Evolutionary conservation across 73 alveolate species (phyloP).

Genomic region (Diophrys sp.): DNA sequence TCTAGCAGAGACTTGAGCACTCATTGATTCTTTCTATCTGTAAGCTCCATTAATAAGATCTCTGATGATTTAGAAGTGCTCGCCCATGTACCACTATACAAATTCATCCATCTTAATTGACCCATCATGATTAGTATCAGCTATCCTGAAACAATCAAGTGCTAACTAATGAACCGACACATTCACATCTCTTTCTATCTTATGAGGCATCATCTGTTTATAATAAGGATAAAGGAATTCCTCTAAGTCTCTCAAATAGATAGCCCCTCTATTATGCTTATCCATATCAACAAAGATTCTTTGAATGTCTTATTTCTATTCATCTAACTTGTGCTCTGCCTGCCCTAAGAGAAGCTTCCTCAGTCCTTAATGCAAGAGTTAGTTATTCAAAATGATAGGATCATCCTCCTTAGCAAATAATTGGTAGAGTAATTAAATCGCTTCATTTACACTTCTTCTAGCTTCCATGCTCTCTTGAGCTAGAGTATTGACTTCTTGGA

Average conservation of each 20-base stretch:
- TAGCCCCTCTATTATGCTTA: constrained; percentile 1
- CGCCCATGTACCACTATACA: background rate
- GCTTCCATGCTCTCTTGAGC: background rate
- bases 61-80: constrained; percentile 2
- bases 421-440: background rate
- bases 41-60: background rate
- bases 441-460: background rate
- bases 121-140: background rate
- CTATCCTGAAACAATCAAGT: constrained; percentile 9
- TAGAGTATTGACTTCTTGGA: background rate
- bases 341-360: background rate
- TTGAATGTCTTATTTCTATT: background rate
- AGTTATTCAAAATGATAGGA: background rate
- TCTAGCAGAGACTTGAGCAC: no score
- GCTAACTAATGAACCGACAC: background rate
- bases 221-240: constrained; percentile 10
- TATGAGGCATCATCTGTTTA: background rate
- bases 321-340: background rate
- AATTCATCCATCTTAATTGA: background rate
- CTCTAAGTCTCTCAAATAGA: constrained; percentile 7
- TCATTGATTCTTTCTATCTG: no score
- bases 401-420: background rate
- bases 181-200: background rate
- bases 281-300: background rate
- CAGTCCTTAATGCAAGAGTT: background rate